Evolutionary conservation across 225 moss, liverwort and hornwort species (phyloP).

Genomic region (Anthoceros angustus): DNA sequence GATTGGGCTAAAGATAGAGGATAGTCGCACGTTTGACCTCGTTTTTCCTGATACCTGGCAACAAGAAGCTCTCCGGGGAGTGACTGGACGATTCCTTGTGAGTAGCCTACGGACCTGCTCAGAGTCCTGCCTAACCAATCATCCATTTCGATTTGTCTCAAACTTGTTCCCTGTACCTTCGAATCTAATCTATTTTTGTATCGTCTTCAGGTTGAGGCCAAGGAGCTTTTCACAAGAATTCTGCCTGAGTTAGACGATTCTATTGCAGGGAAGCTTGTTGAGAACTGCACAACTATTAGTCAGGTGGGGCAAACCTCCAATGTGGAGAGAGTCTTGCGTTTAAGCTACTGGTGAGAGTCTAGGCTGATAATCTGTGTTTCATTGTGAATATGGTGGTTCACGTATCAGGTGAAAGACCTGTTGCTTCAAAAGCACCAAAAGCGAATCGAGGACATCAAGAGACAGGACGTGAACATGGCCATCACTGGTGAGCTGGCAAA

Average conservation of each 20-base stretch:
- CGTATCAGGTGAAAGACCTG: slow-evolving; percentile 45
- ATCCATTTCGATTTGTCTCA: no score
- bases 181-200: not conserved
- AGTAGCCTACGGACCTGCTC: not conserved
- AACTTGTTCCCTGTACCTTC: no score
- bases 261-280: slow-evolving; percentile 62
- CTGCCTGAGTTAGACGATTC: slow-evolving; percentile 66
- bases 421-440: slow-evolving; percentile 60
- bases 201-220: slow-evolving; percentile 50
- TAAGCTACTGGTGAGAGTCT: no score
- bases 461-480: slow-evolving; percentile 60
- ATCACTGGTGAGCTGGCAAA: slow-evolving; percentile 58
- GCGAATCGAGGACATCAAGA: slow-evolving; percentile 38
- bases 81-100: slow-evolving; percentile 71
- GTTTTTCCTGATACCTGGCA: slow-evolving; percentile 84
- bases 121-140: not conserved
- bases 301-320: slow-evolving; percentile 33
- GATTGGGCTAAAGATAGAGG: slow-evolving; percentile 45
- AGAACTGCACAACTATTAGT: slow-evolving; percentile 43
- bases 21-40: slow-evolving; percentile 65
- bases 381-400: not conserved
- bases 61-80: slow-evolving; percentile 70
- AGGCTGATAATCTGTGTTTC: no score
- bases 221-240: slow-evolving; percentile 62
- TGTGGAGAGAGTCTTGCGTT: no score